A percentile compares a stretch with the other conserved stretches of the same genome.
Conservation (phyloP, 2,329 filamentous ascomycete genomes). For the Colletotrichum orchidophilum region DNA sequence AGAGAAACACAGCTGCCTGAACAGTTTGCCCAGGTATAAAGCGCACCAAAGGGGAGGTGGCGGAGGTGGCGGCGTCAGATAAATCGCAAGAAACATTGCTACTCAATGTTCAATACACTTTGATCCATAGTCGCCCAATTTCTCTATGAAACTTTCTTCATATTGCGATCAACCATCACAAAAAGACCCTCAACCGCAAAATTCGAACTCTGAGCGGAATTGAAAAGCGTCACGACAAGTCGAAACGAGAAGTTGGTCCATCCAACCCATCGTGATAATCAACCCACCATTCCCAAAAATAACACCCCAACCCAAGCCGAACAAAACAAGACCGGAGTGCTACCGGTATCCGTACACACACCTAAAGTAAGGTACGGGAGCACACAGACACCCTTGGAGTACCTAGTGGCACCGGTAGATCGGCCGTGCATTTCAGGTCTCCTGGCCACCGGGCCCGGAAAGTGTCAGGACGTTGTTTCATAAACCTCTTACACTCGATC, state of each 20-base stretch:
- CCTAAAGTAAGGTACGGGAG: neutral
- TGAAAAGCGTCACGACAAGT: neutral
- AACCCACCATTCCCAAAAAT: neutral
- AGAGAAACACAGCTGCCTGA: neutral
- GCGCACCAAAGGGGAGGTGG: neutral
- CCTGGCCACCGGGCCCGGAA: constrained; percentile 20
- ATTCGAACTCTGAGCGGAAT: neutral
- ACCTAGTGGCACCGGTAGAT: neutral
- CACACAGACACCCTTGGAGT: neutral
- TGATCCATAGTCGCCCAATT: neutral
- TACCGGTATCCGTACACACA: too few relatives aligned
- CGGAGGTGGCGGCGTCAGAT: neutral
- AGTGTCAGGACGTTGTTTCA: constrained; percentile 36
- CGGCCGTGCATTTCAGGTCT: constrained; percentile 18
- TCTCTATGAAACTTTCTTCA: neutral
- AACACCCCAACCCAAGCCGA: neutral
- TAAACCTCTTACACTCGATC: constrained; percentile 32
- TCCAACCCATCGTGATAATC: neutral
- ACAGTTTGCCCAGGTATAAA: neutral
- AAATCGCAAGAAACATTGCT: neutral
- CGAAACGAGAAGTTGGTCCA: neutral
- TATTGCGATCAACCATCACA: neutral
- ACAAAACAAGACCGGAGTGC: neutral
- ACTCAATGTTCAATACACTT: neutral
- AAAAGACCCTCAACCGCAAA: neutral